Conservation (phyloP, 306 rosid genomes). For the Senna tora region DNA sequence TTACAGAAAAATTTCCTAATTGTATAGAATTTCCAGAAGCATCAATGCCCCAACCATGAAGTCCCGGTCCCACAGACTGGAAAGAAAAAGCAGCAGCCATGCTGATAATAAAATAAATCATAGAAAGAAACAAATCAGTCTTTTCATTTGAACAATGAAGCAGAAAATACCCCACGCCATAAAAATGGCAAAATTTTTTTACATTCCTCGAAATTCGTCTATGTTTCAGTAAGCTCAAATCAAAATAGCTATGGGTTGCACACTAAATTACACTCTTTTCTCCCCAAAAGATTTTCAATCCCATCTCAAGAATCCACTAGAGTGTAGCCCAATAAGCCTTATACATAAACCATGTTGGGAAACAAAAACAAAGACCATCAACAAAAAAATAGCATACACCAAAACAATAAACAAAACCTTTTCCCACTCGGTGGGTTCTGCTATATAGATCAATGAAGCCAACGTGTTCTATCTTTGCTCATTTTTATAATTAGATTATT, state of each 20-base stretch:
- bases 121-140: background rate
- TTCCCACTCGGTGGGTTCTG: no score
- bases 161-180: background rate
- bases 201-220: background rate
- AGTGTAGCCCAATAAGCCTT: background rate
- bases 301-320: background rate
- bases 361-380: no score
- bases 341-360: no score
- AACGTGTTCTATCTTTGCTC: no score
- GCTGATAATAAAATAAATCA: slow-evolving; percentile 37
- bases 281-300: background rate
- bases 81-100: slow-evolving; percentile 42
- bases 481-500: no score
- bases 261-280: background rate
- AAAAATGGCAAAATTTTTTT: background rate
- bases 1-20: slow-evolving; percentile 21
- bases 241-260: background rate
- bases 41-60: slow-evolving; percentile 32
- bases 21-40: slow-evolving; percentile 25
- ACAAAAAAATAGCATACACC: no score
- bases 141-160: background rate
- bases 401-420: no score
- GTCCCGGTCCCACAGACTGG: slow-evolving; percentile 44
- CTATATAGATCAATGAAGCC: no score
- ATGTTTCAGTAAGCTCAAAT: background rate